Evolutionary conservation across 2,329 filamentous ascomycete genomes (phyloP), one percentile per base, ranked within the genome.

Genomic region (Trichocomaceae sp.): DNA sequence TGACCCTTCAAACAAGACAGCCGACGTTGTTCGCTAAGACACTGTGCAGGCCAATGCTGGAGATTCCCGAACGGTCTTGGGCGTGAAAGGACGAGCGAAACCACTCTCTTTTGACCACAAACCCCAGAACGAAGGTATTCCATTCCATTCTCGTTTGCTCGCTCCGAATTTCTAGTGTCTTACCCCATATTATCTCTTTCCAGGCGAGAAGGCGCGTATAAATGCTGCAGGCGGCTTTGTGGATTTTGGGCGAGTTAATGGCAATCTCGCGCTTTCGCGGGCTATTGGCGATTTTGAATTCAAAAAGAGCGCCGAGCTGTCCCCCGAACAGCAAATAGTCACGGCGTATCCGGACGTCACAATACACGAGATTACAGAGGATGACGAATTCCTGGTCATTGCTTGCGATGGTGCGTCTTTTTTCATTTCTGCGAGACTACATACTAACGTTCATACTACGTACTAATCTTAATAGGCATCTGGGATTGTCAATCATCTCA

Each of bases 401-500:
- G 90, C 90, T 54, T 96, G 90, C 72, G 90, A 96, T 68, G 90
- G 90, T 95, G 75, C 20, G n/a, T 15, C 31, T n/a, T 15, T 47
- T 9, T 33, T 22, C 41, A 17, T 13, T 13, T 33, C 31, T 42
- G n/a, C n/a, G n/a, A n/a, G n/a, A n/a, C 42, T 44, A 62, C 66
- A 55, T 63, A 29, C 4, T 26, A 3, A 3, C 7, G 23, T 7
- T 26, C 23, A 29, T 59, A 50, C 35, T 20, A 4, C 15, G 22
- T 29, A 47, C 46, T 57, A 54, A 50, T 31, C 47, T 50, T 29
- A 20, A 23, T 42, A 99, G 93, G 93, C 72, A 99, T 99, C 72
- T 99, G 93, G 93, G 93, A 99, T 75, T 97, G 93, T 73, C 93
- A 97, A 73, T 96, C 93, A 55, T 99, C 93, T 46, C 93, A 99